Percentiles rank a stretch among this genome's conserved stretches.
These are phyloP conservation scores for Suillus hirtellus DNA, from an alignment of 768 basidiomycete genomes.

Conservation along the genomic window DNA sequence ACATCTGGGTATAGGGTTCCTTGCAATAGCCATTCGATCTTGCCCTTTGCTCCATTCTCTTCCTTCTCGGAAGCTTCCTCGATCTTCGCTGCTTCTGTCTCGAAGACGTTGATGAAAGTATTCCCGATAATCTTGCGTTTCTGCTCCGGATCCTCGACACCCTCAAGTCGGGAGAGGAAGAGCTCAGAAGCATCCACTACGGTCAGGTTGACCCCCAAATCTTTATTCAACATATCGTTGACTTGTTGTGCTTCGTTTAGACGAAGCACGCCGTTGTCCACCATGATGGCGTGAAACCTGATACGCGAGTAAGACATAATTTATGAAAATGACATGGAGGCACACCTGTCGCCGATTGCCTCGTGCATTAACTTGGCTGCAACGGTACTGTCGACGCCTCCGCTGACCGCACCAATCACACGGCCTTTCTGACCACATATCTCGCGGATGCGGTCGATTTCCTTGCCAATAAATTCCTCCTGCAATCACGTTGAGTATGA, in stretches of 20 bases:
- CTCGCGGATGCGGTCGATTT: conserved; percentile 88
- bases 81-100: conserved; percentile 88
- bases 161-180: conserved; percentile 86
- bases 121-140: conserved; percentile 99
- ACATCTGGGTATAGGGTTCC: conserved; percentile 99
- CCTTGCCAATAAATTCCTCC: conserved; percentile 98
- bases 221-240: conserved; percentile 86
- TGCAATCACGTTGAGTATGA: conserved; percentile 30
- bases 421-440: conserved; percentile 94
- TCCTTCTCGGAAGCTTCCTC: conserved; percentile 81
- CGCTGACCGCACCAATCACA: conserved; percentile 96
- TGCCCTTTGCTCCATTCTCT: conserved; percentile 77
- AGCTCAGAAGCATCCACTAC: conserved; percentile 94
- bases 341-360: conserved; percentile 93
- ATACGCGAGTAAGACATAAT: conserved; percentile 6
- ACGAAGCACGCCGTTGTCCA: conserved; percentile 96
- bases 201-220: conserved; percentile 95
- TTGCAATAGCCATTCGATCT: conserved; percentile 96
- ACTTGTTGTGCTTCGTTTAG: conserved; percentile 90
- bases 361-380: conserved; percentile 99
- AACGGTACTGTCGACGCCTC: conserved; percentile 97
- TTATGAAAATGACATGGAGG: conserved; percentile 3
- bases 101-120: conserved; percentile 98
- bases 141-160: conserved; percentile 92
- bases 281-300: conserved; percentile 99